Percentiles rank a stretch among this genome's conserved stretches.
Evolutionary conservation across 108 stramenopile genomes (phyloP).

Genomic region (Cylindrotheca closterium): DNA sequence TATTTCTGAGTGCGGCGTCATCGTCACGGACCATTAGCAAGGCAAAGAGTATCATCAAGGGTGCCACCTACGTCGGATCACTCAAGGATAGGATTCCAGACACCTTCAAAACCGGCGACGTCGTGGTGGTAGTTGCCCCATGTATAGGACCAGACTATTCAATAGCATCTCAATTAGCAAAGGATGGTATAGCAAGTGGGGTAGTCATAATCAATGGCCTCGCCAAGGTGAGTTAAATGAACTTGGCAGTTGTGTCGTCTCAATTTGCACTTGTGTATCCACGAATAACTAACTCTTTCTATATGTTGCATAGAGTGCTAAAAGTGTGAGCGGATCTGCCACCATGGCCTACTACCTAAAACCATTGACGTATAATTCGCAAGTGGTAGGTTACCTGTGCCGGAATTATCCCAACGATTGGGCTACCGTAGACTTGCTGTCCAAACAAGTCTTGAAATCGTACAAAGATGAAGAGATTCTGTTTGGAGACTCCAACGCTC

Average conservation of each 20-base stretch:
- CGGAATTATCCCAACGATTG: constrained; percentile 59
- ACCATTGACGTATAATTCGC: constrained; percentile 82
- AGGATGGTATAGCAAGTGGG: constrained; percentile 12
- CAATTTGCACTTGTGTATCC: background rate
- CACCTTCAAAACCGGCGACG: constrained; percentile 13
- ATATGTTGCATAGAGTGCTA: constrained; percentile 30
- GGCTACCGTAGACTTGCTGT: constrained; percentile 52
- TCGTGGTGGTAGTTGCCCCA: constrained; percentile 61
- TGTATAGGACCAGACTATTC: constrained; percentile 52
- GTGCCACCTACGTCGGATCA: constrained; percentile 10
- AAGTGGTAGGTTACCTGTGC: constrained; percentile 63
- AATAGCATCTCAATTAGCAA: constrained; percentile 47
- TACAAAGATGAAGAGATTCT: constrained; percentile 60
- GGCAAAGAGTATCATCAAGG: constrained; percentile 36
- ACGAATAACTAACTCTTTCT: background rate
- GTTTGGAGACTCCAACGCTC: constrained; percentile 65
- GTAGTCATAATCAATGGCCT: constrained; percentile 73
- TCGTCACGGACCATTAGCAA: constrained; percentile 38
- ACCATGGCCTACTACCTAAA: constrained; percentile 80
- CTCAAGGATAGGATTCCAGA: constrained; percentile 17
- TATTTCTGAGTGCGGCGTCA: constrained; percentile 49
- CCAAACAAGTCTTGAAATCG: constrained; percentile 40
- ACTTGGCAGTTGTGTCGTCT: background rate
- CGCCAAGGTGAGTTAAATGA: constrained; percentile 48
- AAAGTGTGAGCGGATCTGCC: constrained; percentile 47